These are phyloP conservation scores for Aspergillus fumigatiaffinis DNA, from an alignment of 2,329 filamentous ascomycete genomes.

Conservation along the genomic window DNA sequence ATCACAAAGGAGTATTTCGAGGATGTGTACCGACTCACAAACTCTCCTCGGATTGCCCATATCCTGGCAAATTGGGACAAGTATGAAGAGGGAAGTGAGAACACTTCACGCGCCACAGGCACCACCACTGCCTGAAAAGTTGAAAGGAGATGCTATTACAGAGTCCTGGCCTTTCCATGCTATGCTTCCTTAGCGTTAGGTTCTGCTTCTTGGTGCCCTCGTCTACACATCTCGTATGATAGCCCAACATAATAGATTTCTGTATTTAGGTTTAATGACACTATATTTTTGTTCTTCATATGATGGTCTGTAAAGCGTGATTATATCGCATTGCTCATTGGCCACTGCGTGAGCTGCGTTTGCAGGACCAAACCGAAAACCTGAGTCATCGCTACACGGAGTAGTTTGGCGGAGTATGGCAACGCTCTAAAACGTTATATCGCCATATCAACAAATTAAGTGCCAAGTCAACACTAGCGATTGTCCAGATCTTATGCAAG, in stretches of 20 bases:
- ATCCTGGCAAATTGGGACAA: slow-evolving; percentile 79
- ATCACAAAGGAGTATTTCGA: slow-evolving; percentile 99
- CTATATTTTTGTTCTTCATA: not conserved
- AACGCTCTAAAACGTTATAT: not conserved
- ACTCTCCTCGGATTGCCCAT: slow-evolving; percentile 56
- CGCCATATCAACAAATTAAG: not conserved
- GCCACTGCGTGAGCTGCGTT: too few species aligned
- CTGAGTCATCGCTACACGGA: too few species aligned
- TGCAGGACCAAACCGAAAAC: too few species aligned
- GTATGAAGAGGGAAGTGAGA: slow-evolving; percentile 49
- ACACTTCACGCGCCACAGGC: slow-evolving; percentile 16
- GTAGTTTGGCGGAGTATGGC: not conserved
- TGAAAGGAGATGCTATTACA: not conserved
- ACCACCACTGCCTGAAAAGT: slow-evolving; percentile 7
- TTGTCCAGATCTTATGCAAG: not conserved
- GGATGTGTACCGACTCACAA: slow-evolving; percentile 93
- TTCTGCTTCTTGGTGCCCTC: not conserved
- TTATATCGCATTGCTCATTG: too few species aligned
- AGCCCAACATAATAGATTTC: not conserved
- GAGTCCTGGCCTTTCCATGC: slow-evolving; percentile 7
- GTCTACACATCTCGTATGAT: not conserved
- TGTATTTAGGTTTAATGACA: not conserved
- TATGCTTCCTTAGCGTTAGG: not conserved
- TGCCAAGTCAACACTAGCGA: not conserved
- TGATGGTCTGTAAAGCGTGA: too few species aligned